These are phyloP conservation scores for Nemophila menziesii DNA, from an alignment of 257 asterid genomes.

Conservation along the genomic window DNA sequence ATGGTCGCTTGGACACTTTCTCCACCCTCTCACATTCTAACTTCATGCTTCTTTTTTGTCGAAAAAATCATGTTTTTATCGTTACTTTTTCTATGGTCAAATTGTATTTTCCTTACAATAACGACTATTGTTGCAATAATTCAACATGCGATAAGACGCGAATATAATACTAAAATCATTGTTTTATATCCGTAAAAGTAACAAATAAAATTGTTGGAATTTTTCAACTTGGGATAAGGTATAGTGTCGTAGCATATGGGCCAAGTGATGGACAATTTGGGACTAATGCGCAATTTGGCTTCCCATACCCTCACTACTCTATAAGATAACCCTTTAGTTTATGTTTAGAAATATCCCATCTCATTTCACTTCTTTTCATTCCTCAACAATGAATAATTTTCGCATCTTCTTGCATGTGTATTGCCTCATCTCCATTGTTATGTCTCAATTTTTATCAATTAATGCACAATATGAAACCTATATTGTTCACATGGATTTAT, in stretches of 20 bases:
- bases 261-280: constrained; percentile 25
- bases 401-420: constrained; percentile 17
- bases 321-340: constrained; percentile 13
- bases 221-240: neutral
- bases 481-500: constrained; percentile 57
- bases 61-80: too few species aligned
- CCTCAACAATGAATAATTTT: constrained; percentile 28
- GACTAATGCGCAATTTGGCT: constrained; percentile 17
- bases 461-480: constrained; percentile 38
- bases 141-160: too few species aligned
- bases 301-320: constrained; percentile 19
- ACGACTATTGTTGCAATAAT: too few species aligned
- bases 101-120: too few species aligned
- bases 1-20: too few species aligned
- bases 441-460: constrained; percentile 16
- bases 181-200: too few species aligned
- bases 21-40: too few species aligned
- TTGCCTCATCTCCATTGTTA: constrained; percentile 16
- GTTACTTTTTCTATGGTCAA: too few species aligned
- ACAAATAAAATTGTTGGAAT: neutral
- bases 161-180: too few species aligned
- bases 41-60: too few species aligned
- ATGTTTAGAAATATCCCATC: constrained; percentile 6
- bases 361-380: too few species aligned
- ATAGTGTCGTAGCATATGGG: neutral